Conservation (phyloP, 768 basidiomycete genomes). For the Lactarius sp. region DNA sequence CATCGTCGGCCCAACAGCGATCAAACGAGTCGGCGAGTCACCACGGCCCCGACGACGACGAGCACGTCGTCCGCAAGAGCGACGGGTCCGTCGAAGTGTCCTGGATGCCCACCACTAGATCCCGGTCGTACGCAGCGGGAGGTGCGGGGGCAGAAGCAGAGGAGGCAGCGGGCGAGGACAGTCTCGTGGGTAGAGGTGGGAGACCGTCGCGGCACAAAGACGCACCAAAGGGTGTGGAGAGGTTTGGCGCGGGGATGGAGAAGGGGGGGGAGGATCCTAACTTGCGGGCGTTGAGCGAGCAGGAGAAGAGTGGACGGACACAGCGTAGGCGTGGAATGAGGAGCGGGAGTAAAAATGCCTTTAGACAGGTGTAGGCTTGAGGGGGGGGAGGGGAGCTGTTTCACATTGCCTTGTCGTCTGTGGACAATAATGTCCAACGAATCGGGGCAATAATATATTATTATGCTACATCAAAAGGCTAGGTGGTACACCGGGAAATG, state of each 20-base stretch:
- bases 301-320: slow-evolving; percentile 72
- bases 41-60: slow-evolving; percentile 9
- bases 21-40: background rate
- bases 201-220: slow-evolving; percentile 31
- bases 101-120: slow-evolving; percentile 58
- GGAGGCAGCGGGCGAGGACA: slow-evolving; percentile 32
- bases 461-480: background rate
- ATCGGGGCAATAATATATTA: too few relatives aligned
- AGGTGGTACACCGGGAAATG: background rate
- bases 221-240: slow-evolving; percentile 59
- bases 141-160: slow-evolving; percentile 24
- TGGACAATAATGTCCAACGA: too few relatives aligned
- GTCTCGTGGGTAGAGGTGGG: slow-evolving; percentile 26
- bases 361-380: slow-evolving; percentile 33
- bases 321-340: slow-evolving; percentile 72
- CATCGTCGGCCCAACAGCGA: slow-evolving; percentile 16
- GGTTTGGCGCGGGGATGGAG: slow-evolving; percentile 88
- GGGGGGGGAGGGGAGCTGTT: too few relatives aligned
- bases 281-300: slow-evolving; percentile 47
- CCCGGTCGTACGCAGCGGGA: background rate
- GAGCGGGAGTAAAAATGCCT: slow-evolving; percentile 88
- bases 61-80: slow-evolving; percentile 29
- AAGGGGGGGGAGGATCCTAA: slow-evolving; percentile 54
- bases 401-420: too few relatives aligned
- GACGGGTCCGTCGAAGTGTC: slow-evolving; percentile 81